Evolutionary conservation across 495 filamentous ascomycete genomes (phyloP), one percentile per base, ranked within the genome.

Genomic region (Opeltia flavorubescens): DNA sequence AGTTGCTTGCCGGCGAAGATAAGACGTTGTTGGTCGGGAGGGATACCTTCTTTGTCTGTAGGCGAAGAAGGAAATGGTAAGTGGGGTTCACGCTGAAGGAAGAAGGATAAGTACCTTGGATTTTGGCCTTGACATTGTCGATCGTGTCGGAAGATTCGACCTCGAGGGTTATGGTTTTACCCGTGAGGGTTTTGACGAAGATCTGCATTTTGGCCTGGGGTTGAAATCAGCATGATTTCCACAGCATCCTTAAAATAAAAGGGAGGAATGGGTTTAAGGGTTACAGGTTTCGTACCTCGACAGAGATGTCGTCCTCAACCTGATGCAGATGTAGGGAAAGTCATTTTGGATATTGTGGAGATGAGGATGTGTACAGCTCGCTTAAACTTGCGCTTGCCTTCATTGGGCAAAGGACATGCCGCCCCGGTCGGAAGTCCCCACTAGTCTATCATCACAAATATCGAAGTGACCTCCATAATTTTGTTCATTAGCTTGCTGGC

Each of bases 131-230:
- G 74, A 98, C 91, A 84, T 95, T 96, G 78, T 96, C 93, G 69
- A 99, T 96, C 62, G 89, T 96, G 72, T 99, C 93, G 60, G 80
- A 86, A 50, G 89, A 95, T 83, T 96, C 91, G 71, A 96, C 93
- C 89, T 99, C 91, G 62, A 99, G 93, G 85, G 91, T 99, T 83
- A 96, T 96, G 65, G 91, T 99, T 82, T 96, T 99, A 65, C 91
- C 91, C 84, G 93, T 96, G 53, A 98, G 89, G 86, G 91, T 96
- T 78, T 96, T 96, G 66, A 96, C 91, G 83, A 98, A 95, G 74
- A 95, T 96, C 82, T 96, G 89, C 91, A 96, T 96, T 59, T 66
- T 71, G 70, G 70, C 68, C 70, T 75, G 50, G 30, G n/a, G n/a
- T n/a, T n/a, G n/a, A n/a, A n/a, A n/a, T n/a, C 9, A 33, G 15